Conservation (phyloP, 106 monocot species). For the Hemerocallis citrina region DNA sequence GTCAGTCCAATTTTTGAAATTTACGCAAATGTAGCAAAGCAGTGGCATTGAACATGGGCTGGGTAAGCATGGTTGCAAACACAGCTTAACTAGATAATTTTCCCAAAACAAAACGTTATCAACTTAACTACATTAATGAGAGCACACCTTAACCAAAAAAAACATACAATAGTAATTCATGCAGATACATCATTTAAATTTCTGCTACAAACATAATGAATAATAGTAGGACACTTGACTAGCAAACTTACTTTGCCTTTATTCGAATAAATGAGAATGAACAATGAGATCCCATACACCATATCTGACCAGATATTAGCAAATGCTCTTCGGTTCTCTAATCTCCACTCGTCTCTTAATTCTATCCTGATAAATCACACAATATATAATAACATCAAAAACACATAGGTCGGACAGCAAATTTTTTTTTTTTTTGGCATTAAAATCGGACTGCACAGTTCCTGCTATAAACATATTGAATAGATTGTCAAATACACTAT, state of each 20-base stretch:
- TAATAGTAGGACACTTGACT: constrained; percentile 3
- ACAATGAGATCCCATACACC: constrained; percentile 70
- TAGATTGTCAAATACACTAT: no score
- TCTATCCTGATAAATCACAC: constrained; percentile 65
- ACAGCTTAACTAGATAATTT: no score
- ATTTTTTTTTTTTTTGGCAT: no score
- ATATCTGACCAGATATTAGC: constrained; percentile 97
- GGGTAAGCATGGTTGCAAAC: no score
- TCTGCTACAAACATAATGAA: not conserved
- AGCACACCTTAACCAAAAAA: no score
- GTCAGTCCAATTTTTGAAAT: not conserved
- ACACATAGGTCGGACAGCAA: not conserved
- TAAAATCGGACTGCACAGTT: no score
- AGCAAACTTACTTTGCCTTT: constrained; percentile 58
- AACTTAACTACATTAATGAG: no score
- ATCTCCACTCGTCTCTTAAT: constrained; percentile 87
- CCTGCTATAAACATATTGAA: no score
- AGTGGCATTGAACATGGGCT: no score
- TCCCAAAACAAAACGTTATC: no score
- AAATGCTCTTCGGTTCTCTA: constrained; percentile 90
- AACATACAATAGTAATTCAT: no score
- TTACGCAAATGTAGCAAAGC: not conserved
- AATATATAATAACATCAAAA: constrained; percentile 8
- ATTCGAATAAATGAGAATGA: constrained; percentile 78
- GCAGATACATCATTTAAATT: not conserved